Evolutionary conservation across 1,284 basidiomycete species (phyloP).

Genomic region (Ceratobasidium sp.): DNA sequence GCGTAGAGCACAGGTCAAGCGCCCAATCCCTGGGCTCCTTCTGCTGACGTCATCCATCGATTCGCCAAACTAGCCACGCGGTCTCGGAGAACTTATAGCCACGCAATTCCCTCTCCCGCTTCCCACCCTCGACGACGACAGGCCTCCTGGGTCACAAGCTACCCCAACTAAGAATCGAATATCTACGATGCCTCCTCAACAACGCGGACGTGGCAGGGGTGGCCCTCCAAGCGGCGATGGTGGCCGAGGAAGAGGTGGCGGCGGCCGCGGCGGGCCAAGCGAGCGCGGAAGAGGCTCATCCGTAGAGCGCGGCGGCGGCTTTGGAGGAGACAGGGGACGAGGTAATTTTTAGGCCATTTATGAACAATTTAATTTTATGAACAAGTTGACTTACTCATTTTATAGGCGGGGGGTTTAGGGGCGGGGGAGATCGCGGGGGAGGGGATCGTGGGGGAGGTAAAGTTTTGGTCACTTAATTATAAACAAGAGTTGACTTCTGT

Average conservation of each 20-base stretch:
- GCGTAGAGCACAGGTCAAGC: conserved; percentile 24
- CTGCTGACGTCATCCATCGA: conserved; percentile 29
- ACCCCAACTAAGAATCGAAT: neutral
- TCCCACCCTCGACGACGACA: neutral
- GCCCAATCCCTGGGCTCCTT: conserved; percentile 22
- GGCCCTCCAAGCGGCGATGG: conserved; percentile 27
- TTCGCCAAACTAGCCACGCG: conserved; percentile 20
- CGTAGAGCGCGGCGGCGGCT: neutral
- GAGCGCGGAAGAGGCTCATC: conserved; percentile 14
- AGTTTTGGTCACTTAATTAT: neutral
- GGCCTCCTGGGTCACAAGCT: neutral
- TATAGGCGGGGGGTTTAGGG: neutral
- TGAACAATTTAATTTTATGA: neutral
- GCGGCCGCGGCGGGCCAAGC: conserved; percentile 1
- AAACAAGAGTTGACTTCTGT: too few species aligned
- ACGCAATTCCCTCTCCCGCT: conserved; percentile 6
- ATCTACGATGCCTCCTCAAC: conserved; percentile 1
- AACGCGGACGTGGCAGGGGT: neutral
- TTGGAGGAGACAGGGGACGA: neutral
- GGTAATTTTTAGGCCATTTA: neutral
- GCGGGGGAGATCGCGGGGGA: neutral
- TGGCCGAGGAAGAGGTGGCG: neutral
- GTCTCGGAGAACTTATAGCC: conserved; percentile 21
- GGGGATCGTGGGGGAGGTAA: conserved; percentile 11
- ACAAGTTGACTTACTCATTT: neutral